phyloP scores from a whole-genome alignment of 2,329 filamentous ascomycete genomes.

The Camillea tinctor region DNA sequence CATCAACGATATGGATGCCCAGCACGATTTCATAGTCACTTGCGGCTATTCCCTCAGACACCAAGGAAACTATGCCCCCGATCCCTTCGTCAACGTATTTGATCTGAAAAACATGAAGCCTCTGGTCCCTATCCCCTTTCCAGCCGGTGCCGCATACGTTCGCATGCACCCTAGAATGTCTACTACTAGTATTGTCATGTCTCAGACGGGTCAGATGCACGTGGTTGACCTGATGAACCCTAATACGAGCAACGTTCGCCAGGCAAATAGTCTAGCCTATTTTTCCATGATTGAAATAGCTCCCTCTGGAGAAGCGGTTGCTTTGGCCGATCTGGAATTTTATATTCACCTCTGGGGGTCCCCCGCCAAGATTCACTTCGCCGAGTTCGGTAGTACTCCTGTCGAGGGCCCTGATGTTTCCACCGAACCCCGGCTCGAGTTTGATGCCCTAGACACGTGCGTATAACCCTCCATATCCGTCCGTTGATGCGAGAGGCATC shows the following conservation, averaged over 20 bases:
- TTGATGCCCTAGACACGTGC: constrained; percentile 41
- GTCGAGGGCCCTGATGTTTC: constrained; percentile 73
- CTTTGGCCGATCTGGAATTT: constrained; percentile 75
- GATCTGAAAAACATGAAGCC: constrained; percentile 88
- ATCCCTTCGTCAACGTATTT: constrained; percentile 92
- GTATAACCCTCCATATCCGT: neutral
- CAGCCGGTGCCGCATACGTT: constrained; percentile 88
- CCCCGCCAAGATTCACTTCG: constrained; percentile 80
- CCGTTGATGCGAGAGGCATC: neutral
- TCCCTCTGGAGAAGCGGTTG: constrained; percentile 82
- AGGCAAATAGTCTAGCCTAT: constrained; percentile 73
- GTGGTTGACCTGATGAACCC: constrained; percentile 95
- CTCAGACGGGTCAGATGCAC: constrained; percentile 89
- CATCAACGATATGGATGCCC: constrained; percentile 96
- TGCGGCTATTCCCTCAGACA: constrained; percentile 90
- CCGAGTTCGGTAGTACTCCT: constrained; percentile 73
- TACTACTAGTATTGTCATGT: constrained; percentile 91
- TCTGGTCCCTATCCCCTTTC: constrained; percentile 87
- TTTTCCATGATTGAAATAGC: constrained; percentile 83
- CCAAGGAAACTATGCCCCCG: constrained; percentile 75
- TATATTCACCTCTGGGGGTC: constrained; percentile 87
- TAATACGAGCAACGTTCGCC: constrained; percentile 80
- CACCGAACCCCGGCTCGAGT: constrained; percentile 60
- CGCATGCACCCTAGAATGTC: constrained; percentile 95
- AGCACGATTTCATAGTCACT: constrained; percentile 91